Conservation (phyloP, 2,329 filamentous ascomycete species). For the Aspergillus sp. region DNA sequence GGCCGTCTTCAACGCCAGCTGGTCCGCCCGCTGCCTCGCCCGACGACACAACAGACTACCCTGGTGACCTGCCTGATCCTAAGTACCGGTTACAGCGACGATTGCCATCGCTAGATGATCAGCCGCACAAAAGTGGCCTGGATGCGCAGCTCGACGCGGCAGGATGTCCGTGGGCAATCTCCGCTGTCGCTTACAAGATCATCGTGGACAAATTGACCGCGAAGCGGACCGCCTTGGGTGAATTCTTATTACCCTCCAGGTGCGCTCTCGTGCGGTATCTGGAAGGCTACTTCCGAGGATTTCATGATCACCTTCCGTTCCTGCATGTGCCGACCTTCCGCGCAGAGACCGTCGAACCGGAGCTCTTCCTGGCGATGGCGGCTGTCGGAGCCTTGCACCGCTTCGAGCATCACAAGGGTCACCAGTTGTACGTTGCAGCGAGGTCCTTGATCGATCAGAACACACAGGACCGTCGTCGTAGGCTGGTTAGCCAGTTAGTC, state of each 20-base stretch:
- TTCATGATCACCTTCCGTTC: constrained; percentile 60
- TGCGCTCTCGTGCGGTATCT: constrained; percentile 67
- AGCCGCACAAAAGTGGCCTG: not conserved
- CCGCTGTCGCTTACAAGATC: not conserved
- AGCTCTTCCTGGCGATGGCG: constrained; percentile 66
- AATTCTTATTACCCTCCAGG: constrained; percentile 56
- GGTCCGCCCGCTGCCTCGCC: not conserved
- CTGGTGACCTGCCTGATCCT: not conserved
- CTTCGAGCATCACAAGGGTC: constrained; percentile 40
- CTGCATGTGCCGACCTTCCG: constrained; percentile 66
- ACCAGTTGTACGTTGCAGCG: constrained; percentile 10
- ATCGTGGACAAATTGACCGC: not conserved
- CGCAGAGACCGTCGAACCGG: constrained; percentile 60
- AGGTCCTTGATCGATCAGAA: not conserved
- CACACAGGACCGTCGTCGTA: not conserved
- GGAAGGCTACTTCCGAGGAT: constrained; percentile 67
- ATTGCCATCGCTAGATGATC: not conserved
- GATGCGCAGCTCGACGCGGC: not conserved
- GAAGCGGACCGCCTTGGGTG: not conserved
- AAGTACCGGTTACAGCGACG: not conserved
- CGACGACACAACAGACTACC: not conserved
- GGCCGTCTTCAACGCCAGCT: not conserved
- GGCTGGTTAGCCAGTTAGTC: not conserved
- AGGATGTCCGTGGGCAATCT: not conserved
- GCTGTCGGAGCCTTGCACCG: constrained; percentile 54